Evolutionary conservation across 495 filamentous ascomycete species (phyloP).

Genomic region (Cairneyella variabilis): DNA sequence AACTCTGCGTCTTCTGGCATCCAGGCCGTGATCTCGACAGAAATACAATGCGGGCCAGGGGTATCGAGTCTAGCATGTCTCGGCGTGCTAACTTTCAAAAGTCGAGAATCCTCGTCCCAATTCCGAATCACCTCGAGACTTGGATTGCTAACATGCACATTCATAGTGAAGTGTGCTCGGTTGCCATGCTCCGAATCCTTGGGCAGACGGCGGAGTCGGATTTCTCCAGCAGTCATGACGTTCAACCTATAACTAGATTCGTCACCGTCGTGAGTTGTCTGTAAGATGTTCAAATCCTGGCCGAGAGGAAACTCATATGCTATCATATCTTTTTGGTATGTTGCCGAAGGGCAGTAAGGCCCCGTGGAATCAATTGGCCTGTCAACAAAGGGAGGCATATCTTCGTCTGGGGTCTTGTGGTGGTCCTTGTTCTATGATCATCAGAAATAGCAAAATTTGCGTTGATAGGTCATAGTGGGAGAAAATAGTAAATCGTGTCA

Average conservation of each 20-base stretch:
- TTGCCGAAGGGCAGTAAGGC: slow-evolving; percentile 18
- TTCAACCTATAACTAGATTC: background rate
- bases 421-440: background rate
- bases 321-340: background rate
- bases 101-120: slow-evolving; percentile 13
- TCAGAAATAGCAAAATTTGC: no score
- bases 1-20: slow-evolving; percentile 22
- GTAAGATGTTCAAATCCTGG: slow-evolving; percentile 7
- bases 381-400: background rate
- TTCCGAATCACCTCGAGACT: slow-evolving; percentile 5
- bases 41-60: slow-evolving; percentile 15
- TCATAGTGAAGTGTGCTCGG: slow-evolving; percentile 12
- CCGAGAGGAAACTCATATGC: slow-evolving; percentile 14
- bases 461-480: no score
- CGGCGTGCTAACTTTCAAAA: slow-evolving; percentile 19
- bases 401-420: background rate
- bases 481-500: no score
- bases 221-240: slow-evolving; percentile 19
- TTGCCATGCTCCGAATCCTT: slow-evolving; percentile 15
- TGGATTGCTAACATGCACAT: slow-evolving; percentile 17
- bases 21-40: slow-evolving; percentile 22
- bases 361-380: slow-evolving; percentile 7
- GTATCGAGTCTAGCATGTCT: slow-evolving; percentile 7
- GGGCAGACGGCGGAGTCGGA: slow-evolving; percentile 11
- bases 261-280: slow-evolving; percentile 12